Conservation (phyloP, 2,329 filamentous ascomycete species). For the Lachnellula suecica region DNA sequence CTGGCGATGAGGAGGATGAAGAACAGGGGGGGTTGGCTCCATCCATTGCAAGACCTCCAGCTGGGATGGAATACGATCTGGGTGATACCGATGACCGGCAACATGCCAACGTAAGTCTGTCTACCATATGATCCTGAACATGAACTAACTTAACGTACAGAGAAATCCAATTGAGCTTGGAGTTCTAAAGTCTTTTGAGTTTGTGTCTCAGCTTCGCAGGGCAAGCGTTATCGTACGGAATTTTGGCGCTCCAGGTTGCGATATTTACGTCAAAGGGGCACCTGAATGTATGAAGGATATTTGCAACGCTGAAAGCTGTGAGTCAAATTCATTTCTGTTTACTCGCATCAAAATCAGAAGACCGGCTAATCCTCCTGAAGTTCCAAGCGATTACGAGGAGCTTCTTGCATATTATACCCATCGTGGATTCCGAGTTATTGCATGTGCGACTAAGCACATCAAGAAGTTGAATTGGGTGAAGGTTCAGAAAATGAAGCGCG, state of each 20-base stretch:
- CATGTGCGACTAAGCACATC: conserved; percentile 86
- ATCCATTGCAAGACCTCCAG: conserved; percentile 83
- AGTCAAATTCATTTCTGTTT: conserved; percentile 34
- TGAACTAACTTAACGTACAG: conserved; percentile 18
- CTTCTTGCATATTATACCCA: conserved; percentile 89
- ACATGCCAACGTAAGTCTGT: conserved; percentile 23
- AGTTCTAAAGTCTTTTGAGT: conserved; percentile 89
- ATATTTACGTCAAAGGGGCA: conserved; percentile 93
- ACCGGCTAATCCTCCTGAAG: conserved; percentile 35
- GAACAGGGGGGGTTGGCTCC: conserved; percentile 76
- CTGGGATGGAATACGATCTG: conserved; percentile 55
- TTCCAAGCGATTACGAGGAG: conserved; percentile 88
- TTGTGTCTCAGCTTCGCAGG: conserved; percentile 86
- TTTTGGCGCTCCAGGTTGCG: conserved; percentile 80
- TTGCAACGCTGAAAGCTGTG: conserved; percentile 77
- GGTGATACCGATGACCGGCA: conserved; percentile 45
- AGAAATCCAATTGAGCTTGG: conserved; percentile 75
- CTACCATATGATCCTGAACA: not conserved
- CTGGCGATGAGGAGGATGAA: conserved; percentile 66
- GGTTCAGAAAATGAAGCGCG: conserved; percentile 87
- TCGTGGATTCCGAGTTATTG: conserved; percentile 93
- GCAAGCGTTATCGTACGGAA: conserved; percentile 91
- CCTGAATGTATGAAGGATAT: conserved; percentile 97
- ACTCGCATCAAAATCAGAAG: not conserved
- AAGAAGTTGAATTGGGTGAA: conserved; percentile 90